Conservation (phyloP, 176 grass and related monocot species). For the Pontederia paniculata region DNA sequence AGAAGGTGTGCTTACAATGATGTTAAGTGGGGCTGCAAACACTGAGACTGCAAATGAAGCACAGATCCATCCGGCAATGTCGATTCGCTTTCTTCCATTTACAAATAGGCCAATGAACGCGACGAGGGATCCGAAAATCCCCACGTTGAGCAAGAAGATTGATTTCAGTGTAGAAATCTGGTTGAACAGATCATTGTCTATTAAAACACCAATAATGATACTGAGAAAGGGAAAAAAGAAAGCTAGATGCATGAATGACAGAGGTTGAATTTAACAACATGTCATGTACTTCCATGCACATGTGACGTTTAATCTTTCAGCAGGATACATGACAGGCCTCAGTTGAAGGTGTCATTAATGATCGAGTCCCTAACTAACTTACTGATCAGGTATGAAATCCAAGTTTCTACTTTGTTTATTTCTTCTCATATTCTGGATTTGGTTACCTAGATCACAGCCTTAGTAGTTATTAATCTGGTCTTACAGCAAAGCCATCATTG, state of each 20-base stretch:
- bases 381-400: too few species aligned
- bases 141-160: constrained; percentile 35
- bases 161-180: constrained; percentile 47
- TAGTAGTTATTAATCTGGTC: too few species aligned
- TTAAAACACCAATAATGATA: not conserved
- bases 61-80: constrained; percentile 41
- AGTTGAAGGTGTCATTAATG: too few species aligned
- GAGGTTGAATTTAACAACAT: not conserved
- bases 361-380: too few species aligned
- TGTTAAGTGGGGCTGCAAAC: constrained; percentile 66
- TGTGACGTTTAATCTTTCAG: too few species aligned
- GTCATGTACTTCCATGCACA: not conserved
- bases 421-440: too few species aligned
- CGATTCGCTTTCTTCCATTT: constrained; percentile 22
- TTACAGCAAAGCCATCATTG: too few species aligned
- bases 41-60: constrained; percentile 58
- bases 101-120: constrained; percentile 28
- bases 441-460: too few species aligned
- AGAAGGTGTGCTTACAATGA: constrained; percentile 45
- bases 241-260: not conserved
- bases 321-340: not conserved
- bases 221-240: not conserved
- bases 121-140: constrained; percentile 37
- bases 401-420: too few species aligned
- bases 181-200: not conserved